phyloP scores from a whole-genome alignment of 2,329 filamentous ascomycete genomes.

The Zasmidium angulare region DNA sequence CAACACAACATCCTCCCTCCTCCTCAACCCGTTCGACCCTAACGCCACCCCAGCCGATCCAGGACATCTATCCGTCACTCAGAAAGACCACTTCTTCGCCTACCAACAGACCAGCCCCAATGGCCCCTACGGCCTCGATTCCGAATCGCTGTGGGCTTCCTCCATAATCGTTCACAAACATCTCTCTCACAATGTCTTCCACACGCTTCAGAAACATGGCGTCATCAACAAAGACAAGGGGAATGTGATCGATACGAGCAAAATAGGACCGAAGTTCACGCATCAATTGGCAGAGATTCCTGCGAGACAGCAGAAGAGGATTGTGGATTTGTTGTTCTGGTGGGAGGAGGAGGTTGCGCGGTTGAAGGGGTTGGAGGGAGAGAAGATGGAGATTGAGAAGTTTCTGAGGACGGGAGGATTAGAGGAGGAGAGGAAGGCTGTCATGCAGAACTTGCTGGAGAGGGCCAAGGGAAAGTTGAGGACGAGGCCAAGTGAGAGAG shows the following conservation, averaged over 20 bases:
- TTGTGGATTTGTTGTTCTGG: slow-evolving; percentile 14
- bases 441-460: neutral
- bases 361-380: slow-evolving; percentile 3
- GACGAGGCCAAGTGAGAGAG: slow-evolving; percentile 5
- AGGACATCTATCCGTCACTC: slow-evolving; percentile 3
- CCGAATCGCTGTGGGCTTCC: slow-evolving; percentile 1
- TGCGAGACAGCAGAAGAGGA: slow-evolving; percentile 5
- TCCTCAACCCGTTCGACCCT: neutral
- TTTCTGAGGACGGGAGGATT: neutral
- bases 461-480: slow-evolving; percentile 5
- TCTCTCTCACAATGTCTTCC: slow-evolving; percentile 3
- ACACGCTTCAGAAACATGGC: slow-evolving; percentile 9
- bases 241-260: slow-evolving; percentile 8
- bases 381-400: slow-evolving; percentile 7
- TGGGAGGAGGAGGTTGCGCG: slow-evolving; percentile 12
- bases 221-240: neutral
- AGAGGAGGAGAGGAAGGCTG: neutral
- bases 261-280: slow-evolving; percentile 5
- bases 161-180: slow-evolving; percentile 1
- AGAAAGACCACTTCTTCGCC: slow-evolving; percentile 8
- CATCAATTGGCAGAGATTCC: slow-evolving; percentile 7
- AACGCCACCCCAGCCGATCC: neutral
- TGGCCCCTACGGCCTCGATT: slow-evolving; percentile 4
- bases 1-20: neutral
- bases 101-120: slow-evolving; percentile 1